phyloP scores from a whole-genome alignment of 192 early-diverging fungal species.

The Piromyces sp. region DNA sequence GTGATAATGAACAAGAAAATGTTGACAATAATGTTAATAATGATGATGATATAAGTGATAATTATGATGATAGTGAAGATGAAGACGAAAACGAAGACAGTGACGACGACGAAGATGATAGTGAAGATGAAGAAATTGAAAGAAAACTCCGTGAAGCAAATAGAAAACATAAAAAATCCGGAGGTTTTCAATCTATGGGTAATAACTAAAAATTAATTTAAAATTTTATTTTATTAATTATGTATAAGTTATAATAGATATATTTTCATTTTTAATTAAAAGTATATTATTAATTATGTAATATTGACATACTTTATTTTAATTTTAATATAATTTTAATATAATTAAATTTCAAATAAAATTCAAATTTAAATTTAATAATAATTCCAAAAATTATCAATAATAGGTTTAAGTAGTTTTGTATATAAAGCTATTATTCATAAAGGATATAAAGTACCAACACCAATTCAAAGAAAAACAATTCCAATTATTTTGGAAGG shows the following conservation, averaged over 20 bases:
- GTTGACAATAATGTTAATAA: slow-evolving; percentile 2
- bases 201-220: slow-evolving; percentile 7
- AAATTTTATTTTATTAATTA: neutral
- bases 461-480: slow-evolving; percentile 88
- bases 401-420: neutral
- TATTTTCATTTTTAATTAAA: too few species aligned
- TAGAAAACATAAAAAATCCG: slow-evolving; percentile 85
- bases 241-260: neutral
- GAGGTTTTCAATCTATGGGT: slow-evolving; percentile 97
- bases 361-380: too few species aligned
- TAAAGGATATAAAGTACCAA: slow-evolving; percentile 89
- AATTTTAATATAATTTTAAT: too few species aligned
- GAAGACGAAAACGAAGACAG: neutral
- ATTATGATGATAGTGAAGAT: neutral
- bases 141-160: slow-evolving; percentile 46
- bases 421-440: neutral
- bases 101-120: neutral
- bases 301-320: too few species aligned
- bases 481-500: slow-evolving; percentile 85
- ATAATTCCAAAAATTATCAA: too few species aligned
- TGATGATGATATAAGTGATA: neutral
- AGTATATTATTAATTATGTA: too few species aligned
- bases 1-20: slow-evolving; percentile 12
- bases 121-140: slow-evolving; percentile 9
- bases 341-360: too few species aligned